Evolutionary conservation across 306 rosid species (phyloP), one percentile per base, ranked within the genome.

Genomic region (Inga leiocalycina): DNA sequence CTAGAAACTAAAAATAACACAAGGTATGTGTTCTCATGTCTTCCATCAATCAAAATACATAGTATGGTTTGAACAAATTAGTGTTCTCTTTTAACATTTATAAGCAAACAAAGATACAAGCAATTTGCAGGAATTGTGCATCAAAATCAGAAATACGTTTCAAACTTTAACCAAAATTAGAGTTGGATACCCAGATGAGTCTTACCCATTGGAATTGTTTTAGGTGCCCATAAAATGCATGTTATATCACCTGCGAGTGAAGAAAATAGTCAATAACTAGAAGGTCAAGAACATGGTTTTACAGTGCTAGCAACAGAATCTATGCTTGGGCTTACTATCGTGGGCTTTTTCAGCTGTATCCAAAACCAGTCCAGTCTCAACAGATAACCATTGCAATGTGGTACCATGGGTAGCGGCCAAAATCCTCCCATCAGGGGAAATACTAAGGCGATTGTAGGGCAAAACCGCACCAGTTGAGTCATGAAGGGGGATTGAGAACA

Each of bases 341-440:
- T 97, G 99, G 73, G 97, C 93, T 80, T 91, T 97, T 69, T 97
- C 98, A 86, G 98, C 99, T 27, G 97, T 91, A 86, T 97, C 98
- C 86, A 97, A 84, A 86, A 97, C 92, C 87, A 80, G 85, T 82
- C 97, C 99, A 59, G 95, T 90, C 85, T 94, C 98, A 78, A 80
- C 89, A 85, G 85, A 89, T 83, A 97, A 61, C 99, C 99, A 94
- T 88, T 92, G 99, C 89, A 94, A 82, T 61, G 94, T 94, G 43
- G 97, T 90, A 81, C 98, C 97, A 77, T 90, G 97, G 64, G 98
- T 92, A 52, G 89, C 90, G 56, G 97, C 99, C 84, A 97, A 83
- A 73, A 94, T 41, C 80, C 84, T 88, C 65, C 98, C 99, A 74
- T 92, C 97, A 9, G 98, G 94, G 56, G 99, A 94, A 84, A 92